Conservation (phyloP, 2,329 filamentous ascomycete genomes). For the Exutisphaerella laricina region DNA sequence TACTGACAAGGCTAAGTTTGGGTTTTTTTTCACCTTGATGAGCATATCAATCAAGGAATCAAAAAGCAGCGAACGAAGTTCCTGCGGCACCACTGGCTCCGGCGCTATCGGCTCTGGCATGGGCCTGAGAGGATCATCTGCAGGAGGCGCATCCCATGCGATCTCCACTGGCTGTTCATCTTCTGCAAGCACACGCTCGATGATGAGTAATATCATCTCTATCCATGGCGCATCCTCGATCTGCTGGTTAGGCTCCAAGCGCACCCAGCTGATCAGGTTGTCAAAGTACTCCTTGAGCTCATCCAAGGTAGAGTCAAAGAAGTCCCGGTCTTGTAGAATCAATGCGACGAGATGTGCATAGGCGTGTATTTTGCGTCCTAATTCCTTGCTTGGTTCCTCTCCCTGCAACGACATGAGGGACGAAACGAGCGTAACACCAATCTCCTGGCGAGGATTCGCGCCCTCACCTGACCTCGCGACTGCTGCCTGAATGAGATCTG, state of each 20-base stretch:
- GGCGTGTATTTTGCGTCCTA: constrained; percentile 71
- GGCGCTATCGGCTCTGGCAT: constrained; percentile 54
- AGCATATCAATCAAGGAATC: constrained; percentile 75
- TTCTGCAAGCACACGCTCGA: constrained; percentile 85
- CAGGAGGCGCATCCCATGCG: constrained; percentile 55
- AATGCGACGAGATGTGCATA: constrained; percentile 89
- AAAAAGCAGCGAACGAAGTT: constrained; percentile 67
- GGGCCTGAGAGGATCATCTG: constrained; percentile 33
- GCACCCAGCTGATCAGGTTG: constrained; percentile 73
- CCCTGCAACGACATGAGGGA: constrained; percentile 67
- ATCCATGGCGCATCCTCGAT: constrained; percentile 85
- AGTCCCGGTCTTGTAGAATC: constrained; percentile 73
- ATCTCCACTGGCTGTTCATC: constrained; percentile 75
- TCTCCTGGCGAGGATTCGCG: constrained; percentile 60
- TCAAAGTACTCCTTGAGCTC: constrained; percentile 71
- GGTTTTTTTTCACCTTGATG: constrained; percentile 81
- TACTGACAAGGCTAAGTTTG: constrained; percentile 74
- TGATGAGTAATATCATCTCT: constrained; percentile 78
- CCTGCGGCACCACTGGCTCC: constrained; percentile 56
- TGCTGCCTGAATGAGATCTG: constrained; percentile 75
- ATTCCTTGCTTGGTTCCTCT: constrained; percentile 45
- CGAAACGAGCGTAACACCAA: constrained; percentile 75
- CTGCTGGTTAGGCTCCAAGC: constrained; percentile 59
- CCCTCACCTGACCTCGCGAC: constrained; percentile 57
- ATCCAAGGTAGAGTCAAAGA: constrained; percentile 71